phyloP scores from a whole-genome alignment of 2,329 filamentous ascomycete genomes.

The Fusarium subglutinans region DNA sequence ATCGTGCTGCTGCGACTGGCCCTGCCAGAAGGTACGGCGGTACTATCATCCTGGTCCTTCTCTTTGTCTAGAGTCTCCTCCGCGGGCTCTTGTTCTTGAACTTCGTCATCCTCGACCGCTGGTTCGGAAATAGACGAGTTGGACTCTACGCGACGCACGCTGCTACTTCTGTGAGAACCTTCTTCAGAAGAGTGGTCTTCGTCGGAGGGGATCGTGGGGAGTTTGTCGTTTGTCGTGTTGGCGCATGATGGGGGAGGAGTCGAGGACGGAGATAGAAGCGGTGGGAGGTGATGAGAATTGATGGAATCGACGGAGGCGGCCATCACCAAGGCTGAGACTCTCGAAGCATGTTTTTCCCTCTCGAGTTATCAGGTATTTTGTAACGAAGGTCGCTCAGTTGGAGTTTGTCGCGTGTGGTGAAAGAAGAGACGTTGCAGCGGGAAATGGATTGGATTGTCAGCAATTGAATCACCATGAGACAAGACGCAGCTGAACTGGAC shows the following conservation, averaged over 20 bases:
- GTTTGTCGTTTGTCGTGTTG: constrained; percentile 4
- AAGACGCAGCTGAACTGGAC: neutral
- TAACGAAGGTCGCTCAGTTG: neutral
- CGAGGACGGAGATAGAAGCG: constrained; percentile 23
- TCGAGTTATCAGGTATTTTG: neutral
- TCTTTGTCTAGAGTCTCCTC: constrained; percentile 9
- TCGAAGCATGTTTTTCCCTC: constrained; percentile 32
- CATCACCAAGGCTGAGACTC: constrained; percentile 39
- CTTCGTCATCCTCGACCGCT: constrained; percentile 36
- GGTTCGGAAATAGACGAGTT: constrained; percentile 46
- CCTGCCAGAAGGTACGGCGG: constrained; percentile 27
- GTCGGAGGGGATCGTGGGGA: constrained; percentile 43
- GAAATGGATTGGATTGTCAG: neutral
- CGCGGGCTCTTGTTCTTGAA: neutral
- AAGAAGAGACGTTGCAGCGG: constrained; percentile 6
- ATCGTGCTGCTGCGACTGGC: constrained; percentile 45
- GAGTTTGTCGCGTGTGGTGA: neutral
- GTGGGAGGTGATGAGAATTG: constrained; percentile 32
- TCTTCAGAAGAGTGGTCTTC: constrained; percentile 47
- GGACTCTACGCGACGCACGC: constrained; percentile 36
- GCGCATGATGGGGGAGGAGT: constrained; percentile 25
- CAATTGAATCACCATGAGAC: constrained; percentile 4
- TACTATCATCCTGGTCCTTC: constrained; percentile 7
- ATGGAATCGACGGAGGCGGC: constrained; percentile 38
- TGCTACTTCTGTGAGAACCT: constrained; percentile 38